Evolutionary conservation across 2,329 filamentous ascomycete genomes (phyloP).

Genomic region (Plectosphaerella plurivora): DNA sequence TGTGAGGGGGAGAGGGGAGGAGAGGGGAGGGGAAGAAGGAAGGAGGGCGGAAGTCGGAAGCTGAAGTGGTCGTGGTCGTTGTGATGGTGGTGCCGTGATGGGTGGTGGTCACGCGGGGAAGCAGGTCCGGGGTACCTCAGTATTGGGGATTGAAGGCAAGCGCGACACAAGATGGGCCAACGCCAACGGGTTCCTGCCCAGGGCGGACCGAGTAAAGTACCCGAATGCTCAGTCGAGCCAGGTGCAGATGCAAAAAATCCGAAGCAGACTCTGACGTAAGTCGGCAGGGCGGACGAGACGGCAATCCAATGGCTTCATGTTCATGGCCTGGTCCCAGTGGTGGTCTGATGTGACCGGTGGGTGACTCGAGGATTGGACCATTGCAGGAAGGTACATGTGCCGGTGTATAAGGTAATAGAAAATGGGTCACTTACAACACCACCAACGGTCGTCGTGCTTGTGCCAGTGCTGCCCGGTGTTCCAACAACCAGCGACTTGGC

Average conservation of each 20-base stretch:
- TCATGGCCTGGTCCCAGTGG: background rate
- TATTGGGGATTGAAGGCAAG: background rate
- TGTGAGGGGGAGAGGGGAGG: background rate
- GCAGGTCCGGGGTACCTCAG: background rate
- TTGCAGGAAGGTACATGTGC: too few species aligned
- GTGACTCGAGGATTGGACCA: background rate
- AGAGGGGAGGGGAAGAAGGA: background rate
- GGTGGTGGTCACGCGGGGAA: constrained; percentile 8
- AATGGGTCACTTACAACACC: too few species aligned
- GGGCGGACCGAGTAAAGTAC: background rate
- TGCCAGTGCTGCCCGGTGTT: too few species aligned
- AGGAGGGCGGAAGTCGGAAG: background rate
- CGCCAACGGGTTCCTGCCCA: background rate
- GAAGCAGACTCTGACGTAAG: too few species aligned
- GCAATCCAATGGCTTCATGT: too few species aligned
- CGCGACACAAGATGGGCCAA: background rate
- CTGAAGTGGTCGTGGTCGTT: too few species aligned
- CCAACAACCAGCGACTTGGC: too few species aligned
- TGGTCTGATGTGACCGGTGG: background rate
- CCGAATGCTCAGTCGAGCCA: background rate
- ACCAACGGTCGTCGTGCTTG: too few species aligned
- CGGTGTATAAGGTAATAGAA: too few species aligned
- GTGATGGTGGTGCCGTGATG: constrained; percentile 3
- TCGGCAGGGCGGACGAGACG: too few species aligned
- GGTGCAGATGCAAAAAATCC: background rate